Evolutionary conservation across 352 stramenopile species (phyloP).

Genomic region (Nothophytophthora sp.): DNA sequence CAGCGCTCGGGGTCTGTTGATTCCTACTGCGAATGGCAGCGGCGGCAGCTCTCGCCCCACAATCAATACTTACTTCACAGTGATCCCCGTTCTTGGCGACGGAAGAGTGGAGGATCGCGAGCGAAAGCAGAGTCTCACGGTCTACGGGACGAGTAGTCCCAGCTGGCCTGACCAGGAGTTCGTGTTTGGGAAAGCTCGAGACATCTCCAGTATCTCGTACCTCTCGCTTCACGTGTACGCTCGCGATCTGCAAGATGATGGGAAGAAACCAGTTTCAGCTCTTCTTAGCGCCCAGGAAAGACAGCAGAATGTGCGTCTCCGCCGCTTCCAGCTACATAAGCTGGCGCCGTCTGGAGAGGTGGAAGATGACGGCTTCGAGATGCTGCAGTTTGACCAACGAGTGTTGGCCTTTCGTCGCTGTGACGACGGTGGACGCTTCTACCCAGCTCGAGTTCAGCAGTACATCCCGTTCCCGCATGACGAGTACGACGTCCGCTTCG

Average conservation of each 20-base stretch:
- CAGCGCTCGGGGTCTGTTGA: constrained; percentile 40
- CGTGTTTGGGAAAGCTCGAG: constrained; percentile 56
- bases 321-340: constrained; percentile 55
- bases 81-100: constrained; percentile 53
- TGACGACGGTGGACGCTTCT: constrained; percentile 55
- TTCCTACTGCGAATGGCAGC: constrained; percentile 7
- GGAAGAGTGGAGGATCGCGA: constrained; percentile 44
- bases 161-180: constrained; percentile 68
- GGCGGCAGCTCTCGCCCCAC: constrained; percentile 4
- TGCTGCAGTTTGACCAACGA: constrained; percentile 59
- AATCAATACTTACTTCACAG: constrained; percentile 68
- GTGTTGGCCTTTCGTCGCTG: constrained; percentile 68
- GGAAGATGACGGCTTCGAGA: constrained; percentile 46
- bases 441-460: constrained; percentile 49
- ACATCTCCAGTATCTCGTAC: constrained; percentile 54
- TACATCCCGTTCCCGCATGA: constrained; percentile 54
- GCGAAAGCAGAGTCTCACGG: constrained; percentile 61
- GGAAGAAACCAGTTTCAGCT: constrained; percentile 24
- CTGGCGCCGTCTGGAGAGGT: constrained; percentile 50
- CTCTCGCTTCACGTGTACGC: constrained; percentile 73
- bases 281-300: constrained; percentile 43
- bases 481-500: constrained; percentile 57
- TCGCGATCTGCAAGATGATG: constrained; percentile 44
- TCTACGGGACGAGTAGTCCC: constrained; percentile 62
- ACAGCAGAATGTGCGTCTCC: constrained; percentile 30